Evolutionary conservation across 163 green algal genomes (phyloP).

Genomic region (Scenedesmus sp.): DNA sequence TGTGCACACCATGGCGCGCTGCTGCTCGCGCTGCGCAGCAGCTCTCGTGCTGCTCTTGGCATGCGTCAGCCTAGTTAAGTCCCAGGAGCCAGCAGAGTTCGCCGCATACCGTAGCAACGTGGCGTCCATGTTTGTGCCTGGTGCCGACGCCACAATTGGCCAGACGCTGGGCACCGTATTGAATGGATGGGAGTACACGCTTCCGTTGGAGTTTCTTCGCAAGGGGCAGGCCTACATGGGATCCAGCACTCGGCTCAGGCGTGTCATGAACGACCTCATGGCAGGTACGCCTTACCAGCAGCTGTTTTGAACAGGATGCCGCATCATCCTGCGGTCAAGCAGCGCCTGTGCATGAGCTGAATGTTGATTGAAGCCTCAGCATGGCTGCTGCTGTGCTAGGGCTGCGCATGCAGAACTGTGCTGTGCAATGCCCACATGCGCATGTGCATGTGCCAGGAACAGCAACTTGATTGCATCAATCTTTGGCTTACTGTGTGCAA

Average conservation of each 20-base stretch:
- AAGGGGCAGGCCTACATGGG: conserved; percentile 44
- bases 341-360: not conserved
- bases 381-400: not conserved
- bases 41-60: not conserved
- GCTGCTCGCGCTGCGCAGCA: conserved; percentile 8
- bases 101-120: conserved; percentile 9
- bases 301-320: not conserved
- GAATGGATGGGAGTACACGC: conserved; percentile 43
- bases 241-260: conserved; percentile 36
- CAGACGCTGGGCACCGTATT: conserved; percentile 7
- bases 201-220: conserved; percentile 50
- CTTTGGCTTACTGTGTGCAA: not conserved
- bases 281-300: conserved; percentile 23
- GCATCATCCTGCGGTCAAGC: not conserved
- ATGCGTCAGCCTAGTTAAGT: not conserved
- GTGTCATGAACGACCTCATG: conserved; percentile 37
- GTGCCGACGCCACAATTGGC: conserved; percentile 11
- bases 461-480: not conserved
- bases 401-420: not conserved
- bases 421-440: not conserved
- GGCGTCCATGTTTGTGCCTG: not conserved
- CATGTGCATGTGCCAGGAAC: not conserved
- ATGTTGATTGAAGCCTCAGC: not conserved
- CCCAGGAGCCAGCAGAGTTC: conserved; percentile 29
- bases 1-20: conserved; percentile 7